phyloP scores from a whole-genome alignment of 179 eudicot genomes.

The Nepenthes alata region DNA sequence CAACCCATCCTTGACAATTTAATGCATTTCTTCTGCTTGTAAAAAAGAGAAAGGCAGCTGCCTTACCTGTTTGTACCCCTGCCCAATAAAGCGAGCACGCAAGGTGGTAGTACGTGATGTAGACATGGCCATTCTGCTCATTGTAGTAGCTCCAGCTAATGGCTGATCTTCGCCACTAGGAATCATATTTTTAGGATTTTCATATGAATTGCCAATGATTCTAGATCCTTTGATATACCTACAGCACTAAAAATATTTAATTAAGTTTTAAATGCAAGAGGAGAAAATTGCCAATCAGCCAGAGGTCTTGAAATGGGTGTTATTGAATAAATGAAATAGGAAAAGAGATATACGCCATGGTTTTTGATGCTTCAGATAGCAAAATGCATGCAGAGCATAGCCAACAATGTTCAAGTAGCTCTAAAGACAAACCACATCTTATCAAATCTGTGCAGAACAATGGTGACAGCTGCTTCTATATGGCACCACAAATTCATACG shows the following conservation, averaged over 20 bases:
- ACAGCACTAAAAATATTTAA: not conserved
- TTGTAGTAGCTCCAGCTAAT: conserved; percentile 18
- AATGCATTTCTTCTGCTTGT: not conserved
- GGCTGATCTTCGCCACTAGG: conserved; percentile 21
- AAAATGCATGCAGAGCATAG: too few species aligned
- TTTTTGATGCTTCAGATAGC: too few species aligned
- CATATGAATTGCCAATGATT: conserved; percentile 26
- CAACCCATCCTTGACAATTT: not conserved
- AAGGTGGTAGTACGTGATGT: conserved; percentile 32
- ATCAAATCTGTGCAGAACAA: too few species aligned
- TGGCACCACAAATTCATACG: too few species aligned
- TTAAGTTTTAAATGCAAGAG: not conserved
- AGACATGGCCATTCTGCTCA: conserved; percentile 18
- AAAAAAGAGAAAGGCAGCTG: not conserved
- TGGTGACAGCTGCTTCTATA: too few species aligned
- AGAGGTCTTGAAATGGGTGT: too few species aligned
- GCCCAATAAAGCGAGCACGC: conserved; percentile 70
- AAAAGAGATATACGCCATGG: too few species aligned
- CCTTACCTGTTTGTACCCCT: conserved; percentile 81
- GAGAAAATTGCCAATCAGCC: not conserved
- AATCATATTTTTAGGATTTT: conserved; percentile 12
- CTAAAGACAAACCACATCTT: too few species aligned
- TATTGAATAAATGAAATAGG: too few species aligned
- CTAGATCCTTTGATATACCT: conserved; percentile 71
- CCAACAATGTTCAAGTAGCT: too few species aligned